A percentile compares a stretch with the other conserved stretches of the same genome.
Evolutionary conservation across 2,329 filamentous ascomycete genomes (phyloP).

Genomic region (Aspergillus fructus): DNA sequence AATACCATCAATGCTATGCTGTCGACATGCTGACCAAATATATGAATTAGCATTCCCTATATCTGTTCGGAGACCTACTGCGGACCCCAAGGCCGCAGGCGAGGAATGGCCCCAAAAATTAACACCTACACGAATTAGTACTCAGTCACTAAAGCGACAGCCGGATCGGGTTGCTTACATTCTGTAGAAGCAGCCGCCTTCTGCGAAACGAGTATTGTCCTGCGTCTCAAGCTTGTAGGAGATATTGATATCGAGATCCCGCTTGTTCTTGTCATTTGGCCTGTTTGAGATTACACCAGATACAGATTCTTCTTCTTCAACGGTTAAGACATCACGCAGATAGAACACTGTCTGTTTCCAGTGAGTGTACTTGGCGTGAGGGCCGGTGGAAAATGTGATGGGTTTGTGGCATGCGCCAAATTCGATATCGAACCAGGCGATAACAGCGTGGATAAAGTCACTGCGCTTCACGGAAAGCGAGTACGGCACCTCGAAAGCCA

Average conservation of each 20-base stretch:
- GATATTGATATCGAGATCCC: constrained; percentile 89
- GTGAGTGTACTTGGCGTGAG: constrained; percentile 98
- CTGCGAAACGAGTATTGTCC: constrained; percentile 66
- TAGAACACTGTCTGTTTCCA: constrained; percentile 99
- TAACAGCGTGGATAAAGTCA: constrained; percentile 94
- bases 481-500: constrained; percentile 80
- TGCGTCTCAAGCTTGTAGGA: constrained; percentile 76
- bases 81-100: constrained; percentile 10
- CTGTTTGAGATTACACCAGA: constrained; percentile 72
- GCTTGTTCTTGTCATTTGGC: constrained; percentile 90
- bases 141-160: neutral
- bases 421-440: constrained; percentile 99
- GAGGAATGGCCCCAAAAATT: constrained; percentile 6
- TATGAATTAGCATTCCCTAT: constrained; percentile 21
- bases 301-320: constrained; percentile 81
- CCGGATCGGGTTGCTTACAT: constrained; percentile 44
- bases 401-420: constrained; percentile 98
- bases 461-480: constrained; percentile 74
- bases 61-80: constrained; percentile 18
- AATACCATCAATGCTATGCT: constrained; percentile 32
- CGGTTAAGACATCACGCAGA: constrained; percentile 86
- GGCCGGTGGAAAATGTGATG: constrained; percentile 92
- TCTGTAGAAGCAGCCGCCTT: constrained; percentile 77
- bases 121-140: constrained; percentile 34
- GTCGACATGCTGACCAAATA: constrained; percentile 22